Evolutionary conservation across 352 stramenopile species (phyloP).

Genomic region (Phytophthora citrophthora): DNA sequence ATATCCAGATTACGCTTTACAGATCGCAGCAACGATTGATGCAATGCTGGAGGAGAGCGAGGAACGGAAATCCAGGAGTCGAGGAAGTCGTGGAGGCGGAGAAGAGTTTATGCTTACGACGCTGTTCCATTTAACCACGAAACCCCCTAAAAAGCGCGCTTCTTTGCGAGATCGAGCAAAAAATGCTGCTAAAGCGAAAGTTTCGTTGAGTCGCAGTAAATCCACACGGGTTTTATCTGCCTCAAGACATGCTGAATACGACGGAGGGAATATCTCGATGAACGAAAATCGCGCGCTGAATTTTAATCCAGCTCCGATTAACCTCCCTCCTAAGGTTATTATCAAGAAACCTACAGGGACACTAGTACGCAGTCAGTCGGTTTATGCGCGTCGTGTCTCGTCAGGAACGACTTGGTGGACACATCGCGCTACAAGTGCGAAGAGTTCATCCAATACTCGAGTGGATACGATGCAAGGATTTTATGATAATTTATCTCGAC

Average conservation of each 20-base stretch:
- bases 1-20: constrained; percentile 56
- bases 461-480: constrained; percentile 39
- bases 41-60: constrained; percentile 53
- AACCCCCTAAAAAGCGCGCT: constrained; percentile 7
- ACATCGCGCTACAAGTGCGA: constrained; percentile 7
- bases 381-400: constrained; percentile 39
- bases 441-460: background rate
- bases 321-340: constrained; percentile 5
- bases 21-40: constrained; percentile 52
- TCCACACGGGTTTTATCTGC: constrained; percentile 26
- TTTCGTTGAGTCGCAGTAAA: constrained; percentile 34
- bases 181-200: background rate
- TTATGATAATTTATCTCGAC: constrained; percentile 45
- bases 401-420: constrained; percentile 20
- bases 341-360: constrained; percentile 3
- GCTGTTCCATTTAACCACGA: constrained; percentile 50
- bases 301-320: constrained; percentile 17
- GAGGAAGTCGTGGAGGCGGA: constrained; percentile 1
- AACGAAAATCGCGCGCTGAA: constrained; percentile 28
- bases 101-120: constrained; percentile 67
- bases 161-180: constrained; percentile 23
- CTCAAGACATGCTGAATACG: constrained; percentile 29
- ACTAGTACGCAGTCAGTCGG: constrained; percentile 61
- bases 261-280: constrained; percentile 34
- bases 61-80: constrained; percentile 26